A percentile compares a stretch with the other conserved stretches of the same genome.
Evolutionary conservation across 345 rosid species (phyloP).

Genomic region (Aethionema arabicum): DNA sequence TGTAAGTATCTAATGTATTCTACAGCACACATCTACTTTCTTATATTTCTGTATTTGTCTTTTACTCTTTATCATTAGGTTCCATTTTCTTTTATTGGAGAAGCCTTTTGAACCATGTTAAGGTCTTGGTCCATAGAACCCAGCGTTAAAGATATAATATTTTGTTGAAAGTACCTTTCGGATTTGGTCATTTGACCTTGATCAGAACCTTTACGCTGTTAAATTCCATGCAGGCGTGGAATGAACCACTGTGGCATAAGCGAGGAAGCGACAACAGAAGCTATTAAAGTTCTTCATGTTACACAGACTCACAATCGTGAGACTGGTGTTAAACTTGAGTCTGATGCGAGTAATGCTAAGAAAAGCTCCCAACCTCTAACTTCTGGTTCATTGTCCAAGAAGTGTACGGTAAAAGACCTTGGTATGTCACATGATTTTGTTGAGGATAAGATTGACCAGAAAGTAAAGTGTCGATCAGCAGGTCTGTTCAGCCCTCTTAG

Average conservation of each 20-base stretch:
- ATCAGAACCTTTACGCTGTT: slow-evolving; percentile 8
- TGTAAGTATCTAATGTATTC: slow-evolving; percentile 53
- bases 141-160: slow-evolving; percentile 13
- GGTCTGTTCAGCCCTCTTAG: slow-evolving; percentile 22
- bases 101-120: neutral
- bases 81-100: slow-evolving; percentile 16
- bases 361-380: slow-evolving; percentile 24
- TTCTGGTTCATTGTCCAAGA: slow-evolving; percentile 24
- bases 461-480: slow-evolving; percentile 16
- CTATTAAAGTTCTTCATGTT: slow-evolving; percentile 7
- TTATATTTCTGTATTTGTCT: slow-evolving; percentile 5
- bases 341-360: slow-evolving; percentile 26
- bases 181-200: slow-evolving; percentile 13
- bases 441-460: slow-evolving; percentile 24
- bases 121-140: slow-evolving; percentile 8
- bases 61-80: slow-evolving; percentile 13
- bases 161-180: slow-evolving; percentile 21
- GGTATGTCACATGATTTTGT: slow-evolving; percentile 14
- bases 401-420: slow-evolving; percentile 17
- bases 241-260: slow-evolving; percentile 38
- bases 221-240: slow-evolving; percentile 34
- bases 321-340: slow-evolving; percentile 27
- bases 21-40: neutral
- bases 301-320: slow-evolving; percentile 20
- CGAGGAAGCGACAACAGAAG: slow-evolving; percentile 30